Evolutionary conservation across 192 early-diverging fungal species (phyloP).

Genomic region (Mortierella hygrophila): DNA sequence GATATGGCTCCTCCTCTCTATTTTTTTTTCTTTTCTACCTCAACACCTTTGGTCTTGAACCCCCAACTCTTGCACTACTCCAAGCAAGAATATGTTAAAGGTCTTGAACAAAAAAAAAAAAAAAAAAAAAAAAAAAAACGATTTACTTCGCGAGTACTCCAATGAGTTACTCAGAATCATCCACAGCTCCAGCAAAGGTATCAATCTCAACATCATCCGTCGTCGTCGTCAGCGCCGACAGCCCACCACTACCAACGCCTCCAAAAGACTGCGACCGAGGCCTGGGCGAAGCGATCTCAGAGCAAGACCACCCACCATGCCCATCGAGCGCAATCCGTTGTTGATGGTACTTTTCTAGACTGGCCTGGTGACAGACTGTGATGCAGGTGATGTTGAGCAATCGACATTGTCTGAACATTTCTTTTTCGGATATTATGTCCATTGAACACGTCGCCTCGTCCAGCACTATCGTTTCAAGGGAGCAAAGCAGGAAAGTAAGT

Average conservation of each 20-base stretch:
- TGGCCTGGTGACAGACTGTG: slow-evolving; percentile 87
- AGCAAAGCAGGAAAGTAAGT: neutral
- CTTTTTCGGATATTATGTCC: slow-evolving; percentile 63
- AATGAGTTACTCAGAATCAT: neutral
- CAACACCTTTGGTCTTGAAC: no score
- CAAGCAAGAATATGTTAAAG: no score
- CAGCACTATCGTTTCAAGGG: slow-evolving; percentile 52
- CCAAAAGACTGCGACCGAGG: neutral
- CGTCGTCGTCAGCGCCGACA: neutral
- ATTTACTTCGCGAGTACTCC: neutral
- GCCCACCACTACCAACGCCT: neutral
- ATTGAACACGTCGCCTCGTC: slow-evolving; percentile 81
- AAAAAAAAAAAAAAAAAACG: no score
- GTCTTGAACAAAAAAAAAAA: no score
- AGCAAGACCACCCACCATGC: slow-evolving; percentile 28
- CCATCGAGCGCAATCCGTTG: slow-evolving; percentile 45
- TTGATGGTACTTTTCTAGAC: slow-evolving; percentile 48
- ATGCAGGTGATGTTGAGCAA: slow-evolving; percentile 84
- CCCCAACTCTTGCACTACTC: neutral
- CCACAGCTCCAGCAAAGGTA: neutral
- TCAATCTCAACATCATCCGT: slow-evolving; percentile 13
- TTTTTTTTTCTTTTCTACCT: no score
- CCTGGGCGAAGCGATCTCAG: slow-evolving; percentile 1
- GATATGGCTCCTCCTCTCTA: no score
- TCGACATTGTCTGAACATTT: slow-evolving; percentile 71